phyloP scores from a whole-genome alignment of 768 basidiomycete species.

The Naganishia vaughanmartiniae region DNA sequence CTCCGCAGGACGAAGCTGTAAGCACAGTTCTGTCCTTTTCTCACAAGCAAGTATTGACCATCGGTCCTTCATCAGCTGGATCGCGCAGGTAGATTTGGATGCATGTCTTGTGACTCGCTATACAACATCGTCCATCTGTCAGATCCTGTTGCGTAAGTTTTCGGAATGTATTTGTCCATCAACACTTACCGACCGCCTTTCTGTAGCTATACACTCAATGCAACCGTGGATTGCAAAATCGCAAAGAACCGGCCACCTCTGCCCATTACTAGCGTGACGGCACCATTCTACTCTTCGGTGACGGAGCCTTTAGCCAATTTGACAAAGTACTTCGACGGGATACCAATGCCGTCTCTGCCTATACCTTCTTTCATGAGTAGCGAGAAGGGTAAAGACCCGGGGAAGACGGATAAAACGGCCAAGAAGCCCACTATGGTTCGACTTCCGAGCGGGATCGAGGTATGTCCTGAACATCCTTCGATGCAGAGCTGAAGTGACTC shows the following conservation, averaged over 20 bases:
- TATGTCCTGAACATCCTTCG: slow-evolving; percentile 27
- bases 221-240: slow-evolving; percentile 54
- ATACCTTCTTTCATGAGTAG: slow-evolving; percentile 35
- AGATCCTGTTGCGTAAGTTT: slow-evolving; percentile 54
- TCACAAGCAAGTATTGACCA: neutral
- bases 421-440: slow-evolving; percentile 47
- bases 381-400: slow-evolving; percentile 27
- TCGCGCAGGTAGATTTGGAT: slow-evolving; percentile 55
- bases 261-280: slow-evolving; percentile 49
- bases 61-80: slow-evolving; percentile 48
- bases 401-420: slow-evolving; percentile 22
- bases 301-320: slow-evolving; percentile 44
- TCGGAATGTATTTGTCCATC: neutral
- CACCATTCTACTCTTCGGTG: slow-evolving; percentile 50
- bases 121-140: slow-evolving; percentile 56
- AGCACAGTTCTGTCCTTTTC: slow-evolving; percentile 26
- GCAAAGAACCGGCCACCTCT: slow-evolving; percentile 41
- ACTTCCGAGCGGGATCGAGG: slow-evolving; percentile 51
- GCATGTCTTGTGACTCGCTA: slow-evolving; percentile 54
- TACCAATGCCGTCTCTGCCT: slow-evolving; percentile 39
- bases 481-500: neutral
- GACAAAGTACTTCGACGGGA: slow-evolving; percentile 29
- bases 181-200: neutral
- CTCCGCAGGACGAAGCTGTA: slow-evolving; percentile 56
- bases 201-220: slow-evolving; percentile 53